Percentiles rank a stretch among this genome's conserved stretches.
Evolutionary conservation across 2,329 filamentous ascomycete genomes (phyloP).

Genomic region (Fusarium tuaranense): DNA sequence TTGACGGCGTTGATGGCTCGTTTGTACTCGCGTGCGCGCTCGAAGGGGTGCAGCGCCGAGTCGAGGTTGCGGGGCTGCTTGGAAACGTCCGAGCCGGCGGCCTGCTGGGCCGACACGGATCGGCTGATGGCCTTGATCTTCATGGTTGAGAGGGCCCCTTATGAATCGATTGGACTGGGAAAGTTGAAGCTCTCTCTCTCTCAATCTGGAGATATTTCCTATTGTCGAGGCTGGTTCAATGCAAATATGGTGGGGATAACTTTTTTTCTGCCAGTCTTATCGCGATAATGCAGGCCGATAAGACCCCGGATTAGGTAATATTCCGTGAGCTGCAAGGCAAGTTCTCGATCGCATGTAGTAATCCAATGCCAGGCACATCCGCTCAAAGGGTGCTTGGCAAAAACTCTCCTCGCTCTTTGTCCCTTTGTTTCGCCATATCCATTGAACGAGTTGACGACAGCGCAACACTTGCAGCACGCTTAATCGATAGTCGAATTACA

Average conservation of each 20-base stretch:
- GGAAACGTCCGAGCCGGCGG: constrained; percentile 73
- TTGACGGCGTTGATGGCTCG: constrained; percentile 82
- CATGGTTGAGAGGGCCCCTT: constrained; percentile 48
- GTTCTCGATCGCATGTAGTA: constrained; percentile 35
- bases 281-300: constrained; percentile 40
- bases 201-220: constrained; percentile 10
- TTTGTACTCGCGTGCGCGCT: constrained; percentile 81
- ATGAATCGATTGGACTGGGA: not conserved
- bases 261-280: constrained; percentile 47
- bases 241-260: constrained; percentile 43
- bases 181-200: not conserved
- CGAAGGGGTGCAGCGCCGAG: constrained; percentile 89
- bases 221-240: constrained; percentile 20
- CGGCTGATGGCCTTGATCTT: constrained; percentile 77
- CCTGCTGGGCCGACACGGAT: constrained; percentile 72
- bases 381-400: constrained; percentile 31
- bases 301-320: constrained; percentile 46
- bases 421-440: constrained; percentile 8
- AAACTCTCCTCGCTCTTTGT: constrained; percentile 34
- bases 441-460: not conserved
- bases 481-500: not conserved
- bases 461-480: not conserved
- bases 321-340: constrained; percentile 37
- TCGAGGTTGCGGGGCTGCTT: constrained; percentile 80
- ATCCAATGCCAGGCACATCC: constrained; percentile 10